Evolutionary conservation across 2,329 filamentous ascomycete genomes (phyloP).

Genomic region (Byssothecium circinans): DNA sequence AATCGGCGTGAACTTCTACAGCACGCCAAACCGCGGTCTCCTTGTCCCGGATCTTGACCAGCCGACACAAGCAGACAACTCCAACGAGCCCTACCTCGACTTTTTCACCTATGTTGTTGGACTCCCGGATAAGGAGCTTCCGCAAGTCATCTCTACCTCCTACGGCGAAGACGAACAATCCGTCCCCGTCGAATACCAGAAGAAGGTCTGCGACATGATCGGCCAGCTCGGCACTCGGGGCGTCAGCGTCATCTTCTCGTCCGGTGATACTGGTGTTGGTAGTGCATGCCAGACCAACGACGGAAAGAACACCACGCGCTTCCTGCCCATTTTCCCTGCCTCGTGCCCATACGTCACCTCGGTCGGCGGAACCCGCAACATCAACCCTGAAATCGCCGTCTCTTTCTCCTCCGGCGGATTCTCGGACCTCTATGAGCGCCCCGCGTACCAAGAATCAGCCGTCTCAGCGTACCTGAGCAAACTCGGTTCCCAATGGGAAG

Average conservation of each 20-base stretch:
- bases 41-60: constrained; percentile 54
- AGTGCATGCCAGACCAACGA: constrained; percentile 51
- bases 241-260: constrained; percentile 45
- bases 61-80: constrained; percentile 44
- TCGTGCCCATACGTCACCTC: constrained; percentile 53
- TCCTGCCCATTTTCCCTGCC: constrained; percentile 51
- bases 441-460: constrained; percentile 47
- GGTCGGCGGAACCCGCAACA: constrained; percentile 46
- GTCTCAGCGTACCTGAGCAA: constrained; percentile 44
- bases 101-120: constrained; percentile 42
- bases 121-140: constrained; percentile 39
- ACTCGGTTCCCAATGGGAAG: constrained; percentile 44
- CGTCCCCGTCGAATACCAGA: constrained; percentile 40
- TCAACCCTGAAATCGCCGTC: constrained; percentile 45
- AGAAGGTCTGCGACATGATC: constrained; percentile 44
- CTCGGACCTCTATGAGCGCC: constrained; percentile 47
- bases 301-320: constrained; percentile 47
- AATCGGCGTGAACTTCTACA: constrained; percentile 51
- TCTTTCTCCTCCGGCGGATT: constrained; percentile 51
- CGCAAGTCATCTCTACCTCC: constrained; percentile 42
- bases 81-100: constrained; percentile 53
- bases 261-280: constrained; percentile 45
- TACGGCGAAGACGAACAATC: constrained; percentile 47
- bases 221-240: constrained; percentile 45
- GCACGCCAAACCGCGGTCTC: constrained; percentile 50